Base-by-base conservation (phyloP, 257 asterid species). In the Oldenlandia corymbosa region DNA sequence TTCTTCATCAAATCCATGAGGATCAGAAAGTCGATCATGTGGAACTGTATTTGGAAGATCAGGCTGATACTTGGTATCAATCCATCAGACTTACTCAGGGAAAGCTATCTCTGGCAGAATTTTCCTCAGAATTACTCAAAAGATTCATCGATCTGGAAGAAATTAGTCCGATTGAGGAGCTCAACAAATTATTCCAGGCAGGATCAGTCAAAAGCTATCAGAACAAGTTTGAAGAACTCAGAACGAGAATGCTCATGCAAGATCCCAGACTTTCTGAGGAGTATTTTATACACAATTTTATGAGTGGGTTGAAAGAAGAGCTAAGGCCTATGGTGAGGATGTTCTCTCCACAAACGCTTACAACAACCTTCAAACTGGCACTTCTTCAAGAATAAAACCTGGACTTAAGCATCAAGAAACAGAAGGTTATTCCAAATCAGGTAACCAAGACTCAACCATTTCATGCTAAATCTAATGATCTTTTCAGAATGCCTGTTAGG, bases 191-290 rank as follows among this genome's bases (percentile, higher is more conserved):
- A 18, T 1, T 1, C 0, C 51, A 46, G 7, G 2, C 6, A 1
- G 21, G 23, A 4, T 3, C 1, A 5, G 51, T 46, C 2, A 4
- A 2, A 1, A 10, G n/a, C 3, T 46, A 46, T 18, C 24, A 9
- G 24, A 23, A 17, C 10, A 2, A 17, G 5, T 46, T 46, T 46
- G 51, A 46, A 18, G 10, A 4, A 16, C 51, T 46, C 5, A 17
- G 7, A 6, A 0, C 10, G 5, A 1, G 4, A 5, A 4, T 46
- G 51, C 5, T 46, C 0, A 2, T 1, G 2, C 0, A 0, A 0
- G 10, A 46, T 46, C 51, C 51, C 10, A 46, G 51, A 7, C n/a
- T 46, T 2, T 9, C 21, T 9, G 51, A 46, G 11, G 9, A 7
- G 2, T 43, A 11, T 11, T 43, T 43, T 7, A 14, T 43, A 3